Evolutionary conservation across 345 rosid species (phyloP), one percentile per base, ranked within the genome.

Genomic region (Acer saccharum): DNA sequence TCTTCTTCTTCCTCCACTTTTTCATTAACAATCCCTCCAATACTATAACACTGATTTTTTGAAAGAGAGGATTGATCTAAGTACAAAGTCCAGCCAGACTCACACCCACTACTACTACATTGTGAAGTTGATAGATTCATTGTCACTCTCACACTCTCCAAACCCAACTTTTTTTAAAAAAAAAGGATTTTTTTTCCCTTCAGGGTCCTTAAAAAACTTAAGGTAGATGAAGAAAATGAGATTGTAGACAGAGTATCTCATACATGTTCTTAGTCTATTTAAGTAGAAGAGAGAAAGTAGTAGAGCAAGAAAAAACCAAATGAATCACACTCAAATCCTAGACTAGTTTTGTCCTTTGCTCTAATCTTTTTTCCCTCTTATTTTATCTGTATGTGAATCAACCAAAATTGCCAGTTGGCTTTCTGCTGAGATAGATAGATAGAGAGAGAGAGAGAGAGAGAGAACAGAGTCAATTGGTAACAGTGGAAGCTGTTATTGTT

Each of bases 61-160:
- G 88, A 82, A 60, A 68, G 20, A 68, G 87, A 86, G 54, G 98
- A 88, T 71, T 92, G 89, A 76, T 92, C 87, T 20, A 94, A 86
- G 86, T 92, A 92, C 69, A 70, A 41, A 48, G 98, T 94, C 98
- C 98, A 94, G 46, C 98, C 93, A 72, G 98, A 94, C 73, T 94
- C 95, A 66, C 97, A 91, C 3, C 84, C 95, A 60, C 92, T 85
- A 20, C 92, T 84, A 29, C 89, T 84, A 48, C 87, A 84, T 39
- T 84, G 88, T 64, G 95, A 86, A 78, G 85, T 86, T 55, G 97
- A 79, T 54, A 84, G 41, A 80, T 89, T 81, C 94, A 89, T 89
- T 69, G 7, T 69, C 32, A 25, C 46, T 18, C 46, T 27, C 54
- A 39, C 79, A 43, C 58, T 39, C n/a, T 74, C 18, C 6, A 52